Percentiles rank a stretch among this genome's conserved stretches.
phyloP scores from a whole-genome alignment of 179 eudicot genomes.

The Beta macrorhiza region DNA sequence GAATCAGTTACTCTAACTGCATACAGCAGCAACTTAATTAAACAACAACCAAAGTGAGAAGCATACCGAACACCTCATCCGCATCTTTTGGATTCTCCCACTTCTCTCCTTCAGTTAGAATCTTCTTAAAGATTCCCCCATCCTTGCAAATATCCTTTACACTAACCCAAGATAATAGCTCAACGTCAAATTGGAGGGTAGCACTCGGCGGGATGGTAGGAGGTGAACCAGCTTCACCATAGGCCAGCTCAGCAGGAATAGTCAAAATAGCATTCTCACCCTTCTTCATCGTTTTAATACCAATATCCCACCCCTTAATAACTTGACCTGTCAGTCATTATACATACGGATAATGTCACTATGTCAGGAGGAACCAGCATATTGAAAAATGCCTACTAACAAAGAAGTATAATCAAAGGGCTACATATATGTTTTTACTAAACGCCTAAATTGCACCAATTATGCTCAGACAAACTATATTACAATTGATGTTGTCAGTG shows the following conservation, averaged over 20 bases:
- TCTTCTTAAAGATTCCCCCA: constrained; percentile 84
- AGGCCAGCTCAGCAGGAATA: constrained; percentile 81
- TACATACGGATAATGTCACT: not conserved
- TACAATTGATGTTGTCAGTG: too few species aligned
- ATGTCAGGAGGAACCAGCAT: not conserved
- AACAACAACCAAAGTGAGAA: not conserved
- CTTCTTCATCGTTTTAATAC: constrained; percentile 92
- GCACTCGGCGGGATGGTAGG: constrained; percentile 84
- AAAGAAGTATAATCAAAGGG: too few species aligned
- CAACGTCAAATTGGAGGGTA: constrained; percentile 84
- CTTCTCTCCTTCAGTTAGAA: constrained; percentile 72
- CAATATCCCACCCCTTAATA: constrained; percentile 89
- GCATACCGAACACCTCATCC: constrained; percentile 81
- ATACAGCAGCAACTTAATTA: not conserved
- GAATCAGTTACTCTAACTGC: not conserved
- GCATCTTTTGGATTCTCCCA: constrained; percentile 94
- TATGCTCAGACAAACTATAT: too few species aligned
- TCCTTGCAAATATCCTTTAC: constrained; percentile 93
- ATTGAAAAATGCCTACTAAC: too few species aligned
- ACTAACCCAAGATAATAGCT: constrained; percentile 78
- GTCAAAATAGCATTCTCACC: constrained; percentile 91
- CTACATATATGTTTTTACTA: too few species aligned
- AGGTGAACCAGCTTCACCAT: constrained; percentile 78
- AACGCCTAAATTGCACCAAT: not conserved
- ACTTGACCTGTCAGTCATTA: constrained; percentile 68